Percentiles rank a stretch among this genome's conserved stretches.
These are phyloP conservation scores for carrot (Daucus carota) DNA, from an alignment of 129 eudicot species.

Conservation along the genomic window DH1_v3.0 NC_030387.2:26400501-26401000, in stretches of 20 bases:
- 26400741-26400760: conserved; percentile 79
- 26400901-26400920: conserved; percentile 70
- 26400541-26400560: no score
- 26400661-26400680: conserved; percentile 85
- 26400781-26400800: background rate
- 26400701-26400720: conserved; percentile 69
- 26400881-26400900: conserved; percentile 74
- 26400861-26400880: background rate
- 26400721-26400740: conserved; percentile 67
- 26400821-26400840: background rate
- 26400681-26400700: conserved; percentile 73
- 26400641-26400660: background rate
- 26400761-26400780: conserved; percentile 55
- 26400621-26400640: no score
- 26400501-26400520: background rate
- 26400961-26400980: conserved; percentile 26
- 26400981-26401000: conserved; percentile 26
- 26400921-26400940: conserved; percentile 61
- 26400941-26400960: conserved; percentile 42
- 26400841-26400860: background rate
- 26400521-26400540: background rate
- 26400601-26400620: no score
- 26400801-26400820: background rate
- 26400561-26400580: no score
- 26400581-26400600: no score